Conservation (phyloP, 2,329 filamentous ascomycete genomes). For the Venturiaceae sp. region DNA sequence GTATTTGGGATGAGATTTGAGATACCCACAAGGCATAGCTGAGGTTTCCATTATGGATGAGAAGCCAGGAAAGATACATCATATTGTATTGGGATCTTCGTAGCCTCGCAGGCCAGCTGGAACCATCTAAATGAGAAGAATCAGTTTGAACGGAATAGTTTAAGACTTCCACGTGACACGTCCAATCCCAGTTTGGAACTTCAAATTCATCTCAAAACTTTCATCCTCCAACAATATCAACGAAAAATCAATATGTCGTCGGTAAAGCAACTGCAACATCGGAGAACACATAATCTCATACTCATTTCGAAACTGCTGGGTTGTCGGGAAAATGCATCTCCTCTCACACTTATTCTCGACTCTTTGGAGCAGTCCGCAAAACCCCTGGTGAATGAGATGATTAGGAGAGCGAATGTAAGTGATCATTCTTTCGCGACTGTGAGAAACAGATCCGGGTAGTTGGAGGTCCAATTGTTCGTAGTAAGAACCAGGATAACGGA, state of each 20-base stretch:
- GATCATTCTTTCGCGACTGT: background rate
- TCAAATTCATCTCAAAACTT: too few species aligned
- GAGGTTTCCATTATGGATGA: background rate
- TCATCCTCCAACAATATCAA: too few species aligned
- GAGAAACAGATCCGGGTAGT: too few species aligned
- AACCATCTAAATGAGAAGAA: background rate
- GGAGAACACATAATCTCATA: constrained; percentile 74
- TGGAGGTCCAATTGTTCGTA: too few species aligned
- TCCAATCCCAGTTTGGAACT: background rate
- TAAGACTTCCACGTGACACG: background rate
- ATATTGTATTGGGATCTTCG: too few species aligned
- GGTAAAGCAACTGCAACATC: constrained; percentile 45
- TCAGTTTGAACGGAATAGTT: too few species aligned
- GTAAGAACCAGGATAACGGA: too few species aligned
- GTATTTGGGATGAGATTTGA: background rate
- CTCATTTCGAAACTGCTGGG: constrained; percentile 75
- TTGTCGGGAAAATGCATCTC: constrained; percentile 68
- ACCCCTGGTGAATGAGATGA: constrained; percentile 63
- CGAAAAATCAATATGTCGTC: background rate
- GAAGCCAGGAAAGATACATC: background rate
- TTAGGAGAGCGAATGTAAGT: constrained; percentile 60
- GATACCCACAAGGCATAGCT: background rate
- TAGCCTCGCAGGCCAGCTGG: too few species aligned
- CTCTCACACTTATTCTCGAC: constrained; percentile 79
- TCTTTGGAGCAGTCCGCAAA: constrained; percentile 70